phyloP scores from a whole-genome alignment of 2,329 filamentous ascomycete species.

The Fusarium nelsonii region DNA sequence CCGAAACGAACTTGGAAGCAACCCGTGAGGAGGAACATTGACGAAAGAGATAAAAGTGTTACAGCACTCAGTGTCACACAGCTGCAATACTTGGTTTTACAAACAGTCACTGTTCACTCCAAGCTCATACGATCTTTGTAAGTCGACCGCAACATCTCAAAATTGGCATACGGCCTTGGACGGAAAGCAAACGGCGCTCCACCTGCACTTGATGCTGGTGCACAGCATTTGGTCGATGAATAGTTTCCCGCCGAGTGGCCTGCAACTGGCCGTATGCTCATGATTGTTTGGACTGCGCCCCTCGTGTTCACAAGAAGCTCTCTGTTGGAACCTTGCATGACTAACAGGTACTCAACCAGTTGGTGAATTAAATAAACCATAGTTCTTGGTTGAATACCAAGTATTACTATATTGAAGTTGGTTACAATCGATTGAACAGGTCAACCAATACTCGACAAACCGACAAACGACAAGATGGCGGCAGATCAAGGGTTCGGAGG shows the following conservation, averaged over 20 bases:
- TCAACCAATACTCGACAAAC: neutral
- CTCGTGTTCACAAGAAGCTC: slow-evolving; percentile 13
- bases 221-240: slow-evolving; percentile 35
- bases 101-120: slow-evolving; percentile 26
- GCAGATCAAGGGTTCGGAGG: slow-evolving; percentile 63
- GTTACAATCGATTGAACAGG: neutral
- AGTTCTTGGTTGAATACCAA: neutral
- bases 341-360: slow-evolving; percentile 27
- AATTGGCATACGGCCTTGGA: slow-evolving; percentile 8
- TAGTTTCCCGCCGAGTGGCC: slow-evolving; percentile 41
- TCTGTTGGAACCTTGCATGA: slow-evolving; percentile 1
- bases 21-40: slow-evolving; percentile 15
- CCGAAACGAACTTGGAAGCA: slow-evolving; percentile 37
- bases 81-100: slow-evolving; percentile 32
- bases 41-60: slow-evolving; percentile 8
- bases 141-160: slow-evolving; percentile 37
- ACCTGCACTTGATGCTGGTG: slow-evolving; percentile 6
- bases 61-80: slow-evolving; percentile 26
- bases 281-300: slow-evolving; percentile 35
- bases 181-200: slow-evolving; percentile 1
- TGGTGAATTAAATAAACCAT: slow-evolving; percentile 6
- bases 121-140: slow-evolving; percentile 43
- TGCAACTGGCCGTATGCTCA: slow-evolving; percentile 48
- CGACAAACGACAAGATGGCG: slow-evolving; percentile 51
- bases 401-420: neutral